A percentile compares a stretch with the other conserved stretches of the same genome.
These are phyloP conservation scores for Oryza meyeriana DNA, from an alignment of 176 grass and related monocot species.

Conservation along the genomic window DNA sequence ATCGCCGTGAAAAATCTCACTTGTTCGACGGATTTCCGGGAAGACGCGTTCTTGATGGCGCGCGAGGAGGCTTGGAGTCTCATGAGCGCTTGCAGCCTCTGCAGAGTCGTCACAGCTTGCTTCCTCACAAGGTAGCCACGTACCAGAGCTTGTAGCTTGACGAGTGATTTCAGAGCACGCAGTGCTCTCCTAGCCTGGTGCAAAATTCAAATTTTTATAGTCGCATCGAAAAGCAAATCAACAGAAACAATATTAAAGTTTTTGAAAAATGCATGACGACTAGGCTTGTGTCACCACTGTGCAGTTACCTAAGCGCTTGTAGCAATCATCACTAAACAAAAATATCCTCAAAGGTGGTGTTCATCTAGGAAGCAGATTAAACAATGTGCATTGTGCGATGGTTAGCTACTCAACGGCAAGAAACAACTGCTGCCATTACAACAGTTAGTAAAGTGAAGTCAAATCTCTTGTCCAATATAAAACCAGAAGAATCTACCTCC, in stretches of 20 bases:
- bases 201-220: slow-evolving; percentile 29
- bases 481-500: slow-evolving; percentile 26
- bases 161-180: slow-evolving; percentile 72
- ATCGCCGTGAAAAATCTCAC: neutral
- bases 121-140: slow-evolving; percentile 85
- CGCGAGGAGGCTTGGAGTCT: slow-evolving; percentile 49
- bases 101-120: slow-evolving; percentile 58
- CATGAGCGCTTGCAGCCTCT: slow-evolving; percentile 71
- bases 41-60: slow-evolving; percentile 6
- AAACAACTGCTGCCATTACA: slow-evolving; percentile 7
- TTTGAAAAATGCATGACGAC: slow-evolving; percentile 21
- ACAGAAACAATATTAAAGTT: neutral
- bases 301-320: neutral
- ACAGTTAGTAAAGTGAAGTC: slow-evolving; percentile 11
- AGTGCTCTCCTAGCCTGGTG: slow-evolving; percentile 84
- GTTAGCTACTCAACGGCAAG: slow-evolving; percentile 22
- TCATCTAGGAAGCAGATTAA: slow-evolving; percentile 20
- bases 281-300: slow-evolving; percentile 25
- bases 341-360: neutral
- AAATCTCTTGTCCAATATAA: slow-evolving; percentile 38
- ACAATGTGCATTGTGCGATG: neutral
- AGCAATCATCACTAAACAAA: slow-evolving; percentile 24
- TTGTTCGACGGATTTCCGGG: slow-evolving; percentile 40
- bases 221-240: neutral
- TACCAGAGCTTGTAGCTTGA: slow-evolving; percentile 86